Evolutionary conservation across 768 basidiomycete genomes (phyloP).

Genomic region (Boletellus ananas): DNA sequence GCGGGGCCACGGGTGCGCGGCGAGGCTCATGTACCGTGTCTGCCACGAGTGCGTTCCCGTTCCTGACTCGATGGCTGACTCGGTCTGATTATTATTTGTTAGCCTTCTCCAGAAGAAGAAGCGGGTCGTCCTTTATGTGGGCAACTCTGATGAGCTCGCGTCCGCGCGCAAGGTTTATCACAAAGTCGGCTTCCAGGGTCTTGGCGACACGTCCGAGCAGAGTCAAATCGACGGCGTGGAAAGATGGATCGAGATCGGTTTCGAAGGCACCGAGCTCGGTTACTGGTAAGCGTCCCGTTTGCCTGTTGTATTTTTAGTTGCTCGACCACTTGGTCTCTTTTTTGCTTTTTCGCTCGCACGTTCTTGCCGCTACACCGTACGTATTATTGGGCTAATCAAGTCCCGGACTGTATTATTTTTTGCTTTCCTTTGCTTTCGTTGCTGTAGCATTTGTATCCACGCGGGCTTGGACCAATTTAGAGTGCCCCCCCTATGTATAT

Average conservation of each 20-base stretch:
- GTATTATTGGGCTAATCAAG: not conserved
- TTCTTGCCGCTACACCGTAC: too few relatives aligned
- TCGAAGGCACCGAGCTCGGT: slow-evolving; percentile 11
- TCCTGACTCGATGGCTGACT: too few relatives aligned
- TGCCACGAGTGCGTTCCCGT: slow-evolving; percentile 44
- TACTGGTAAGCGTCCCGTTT: slow-evolving; percentile 11
- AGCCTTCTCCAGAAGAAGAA: slow-evolving; percentile 28
- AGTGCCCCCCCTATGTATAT: too few relatives aligned
- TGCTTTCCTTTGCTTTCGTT: not conserved
- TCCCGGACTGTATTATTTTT: not conserved
- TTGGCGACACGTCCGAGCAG: slow-evolving; percentile 1
- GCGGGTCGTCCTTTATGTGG: slow-evolving; percentile 57
- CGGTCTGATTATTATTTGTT: slow-evolving; percentile 3
- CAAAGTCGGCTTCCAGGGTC: slow-evolving; percentile 22
- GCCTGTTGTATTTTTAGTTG: not conserved
- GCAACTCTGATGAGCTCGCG: slow-evolving; percentile 20
- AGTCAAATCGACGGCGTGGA: slow-evolving; percentile 15
- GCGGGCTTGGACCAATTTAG: too few relatives aligned
- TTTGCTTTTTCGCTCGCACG: not conserved
- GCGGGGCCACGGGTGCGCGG: slow-evolving; percentile 53
- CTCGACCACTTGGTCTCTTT: too few relatives aligned
- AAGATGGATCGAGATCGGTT: slow-evolving; percentile 18
- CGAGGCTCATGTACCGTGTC: slow-evolving; percentile 54
- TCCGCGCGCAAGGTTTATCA: slow-evolving; percentile 22
- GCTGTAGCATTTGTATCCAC: slow-evolving; percentile 23